phyloP scores from a whole-genome alignment of 495 filamentous ascomycete genomes.

The Aspergillus panamensis region DNA sequence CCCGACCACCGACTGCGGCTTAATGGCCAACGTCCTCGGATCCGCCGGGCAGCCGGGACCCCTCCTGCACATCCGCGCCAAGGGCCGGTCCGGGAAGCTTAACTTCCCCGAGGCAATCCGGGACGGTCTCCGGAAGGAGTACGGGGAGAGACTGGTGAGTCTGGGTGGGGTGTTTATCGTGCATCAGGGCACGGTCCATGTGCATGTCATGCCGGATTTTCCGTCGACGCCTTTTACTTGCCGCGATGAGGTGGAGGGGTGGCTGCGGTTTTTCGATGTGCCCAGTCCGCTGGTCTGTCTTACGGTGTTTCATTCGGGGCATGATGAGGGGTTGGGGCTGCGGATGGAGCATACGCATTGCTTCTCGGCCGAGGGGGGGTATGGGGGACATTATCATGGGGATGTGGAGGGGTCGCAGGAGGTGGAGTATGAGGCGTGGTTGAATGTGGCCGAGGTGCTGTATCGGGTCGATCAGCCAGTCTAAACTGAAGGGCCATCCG shows the following conservation, averaged over 20 bases:
- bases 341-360: slow-evolving; percentile 46
- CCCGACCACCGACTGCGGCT: slow-evolving; percentile 29
- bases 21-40: slow-evolving; percentile 42
- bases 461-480: slow-evolving; percentile 36
- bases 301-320: slow-evolving; percentile 37
- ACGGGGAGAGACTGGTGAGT: slow-evolving; percentile 31
- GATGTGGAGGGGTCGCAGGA: slow-evolving; percentile 29
- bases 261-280: slow-evolving; percentile 37
- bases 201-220: slow-evolving; percentile 48
- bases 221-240: slow-evolving; percentile 29
- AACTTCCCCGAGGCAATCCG: slow-evolving; percentile 36
- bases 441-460: slow-evolving; percentile 32
- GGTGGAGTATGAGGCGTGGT: slow-evolving; percentile 42
- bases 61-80: slow-evolving; percentile 33
- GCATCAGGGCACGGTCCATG: slow-evolving; percentile 30
- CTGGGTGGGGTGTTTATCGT: slow-evolving; percentile 39
- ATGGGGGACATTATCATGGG: slow-evolving; percentile 41
- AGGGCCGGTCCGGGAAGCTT: slow-evolving; percentile 21
- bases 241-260: slow-evolving; percentile 26
- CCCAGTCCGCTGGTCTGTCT: slow-evolving; percentile 36
- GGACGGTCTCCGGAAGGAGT: slow-evolving; percentile 20
- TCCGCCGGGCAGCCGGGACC: slow-evolving; percentile 28
- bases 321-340: slow-evolving; percentile 31
- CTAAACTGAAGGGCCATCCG: no score
- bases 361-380: slow-evolving; percentile 29